A percentile compares a stretch with the other conserved stretches of the same genome.
Evolutionary conservation across 192 early-diverging fungal species (phyloP).

Genomic region (Entomortierella chlamydospora): DNA sequence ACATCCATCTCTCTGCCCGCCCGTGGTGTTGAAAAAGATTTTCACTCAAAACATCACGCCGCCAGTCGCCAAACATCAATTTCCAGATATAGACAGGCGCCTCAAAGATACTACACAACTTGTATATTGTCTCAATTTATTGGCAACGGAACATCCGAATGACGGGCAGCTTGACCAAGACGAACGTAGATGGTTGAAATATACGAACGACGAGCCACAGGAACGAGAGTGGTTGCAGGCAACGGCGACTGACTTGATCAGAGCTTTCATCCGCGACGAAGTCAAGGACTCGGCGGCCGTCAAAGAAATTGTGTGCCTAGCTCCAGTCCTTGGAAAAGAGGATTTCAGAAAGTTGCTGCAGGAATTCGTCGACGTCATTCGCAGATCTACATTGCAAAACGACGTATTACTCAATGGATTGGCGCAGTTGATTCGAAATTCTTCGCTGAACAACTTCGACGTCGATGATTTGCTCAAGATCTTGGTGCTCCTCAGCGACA

Average conservation of each 20-base stretch:
- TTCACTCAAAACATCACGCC: background rate
- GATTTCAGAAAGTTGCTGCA: background rate
- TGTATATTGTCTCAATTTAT: background rate
- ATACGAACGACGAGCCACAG: background rate
- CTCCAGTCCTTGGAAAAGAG: background rate
- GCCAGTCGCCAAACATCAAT: background rate
- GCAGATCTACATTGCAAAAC: background rate
- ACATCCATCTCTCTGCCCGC: too few relatives aligned
- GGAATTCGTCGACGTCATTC: background rate
- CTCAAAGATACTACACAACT: background rate
- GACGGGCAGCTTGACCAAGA: background rate
- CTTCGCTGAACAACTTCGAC: background rate
- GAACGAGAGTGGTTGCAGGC: background rate
- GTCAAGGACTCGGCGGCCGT: background rate
- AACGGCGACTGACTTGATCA: background rate
- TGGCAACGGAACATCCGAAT: background rate
- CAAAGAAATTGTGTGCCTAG: background rate
- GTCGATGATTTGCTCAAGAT: background rate
- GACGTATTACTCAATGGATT: background rate
- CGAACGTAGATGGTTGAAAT: background rate
- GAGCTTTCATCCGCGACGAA: background rate
- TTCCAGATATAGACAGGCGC: background rate
- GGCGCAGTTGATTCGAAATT: background rate
- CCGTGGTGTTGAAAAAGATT: background rate
- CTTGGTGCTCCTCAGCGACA: background rate